Conservation (phyloP, 1,139 yeast species). For the Saccharomyces hybrid region DNA sequence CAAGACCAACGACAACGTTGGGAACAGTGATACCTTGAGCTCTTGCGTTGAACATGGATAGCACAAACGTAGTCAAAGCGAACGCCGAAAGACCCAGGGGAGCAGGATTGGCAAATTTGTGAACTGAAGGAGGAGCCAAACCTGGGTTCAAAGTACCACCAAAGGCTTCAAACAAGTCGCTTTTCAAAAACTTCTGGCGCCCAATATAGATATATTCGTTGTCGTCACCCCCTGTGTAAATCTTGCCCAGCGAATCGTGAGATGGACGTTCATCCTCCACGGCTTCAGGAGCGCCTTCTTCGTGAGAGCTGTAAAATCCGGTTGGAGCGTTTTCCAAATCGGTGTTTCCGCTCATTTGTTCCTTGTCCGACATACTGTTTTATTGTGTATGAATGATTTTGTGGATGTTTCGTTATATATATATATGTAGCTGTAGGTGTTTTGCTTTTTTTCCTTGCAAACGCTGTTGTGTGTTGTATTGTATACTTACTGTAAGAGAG, state of each 20-base stretch:
- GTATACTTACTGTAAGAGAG: not conserved
- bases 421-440: not conserved
- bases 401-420: constrained; percentile 1
- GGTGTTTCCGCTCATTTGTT: constrained; percentile 9
- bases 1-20: constrained; percentile 51
- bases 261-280: constrained; percentile 4
- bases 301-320: constrained; percentile 1
- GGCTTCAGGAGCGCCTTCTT: constrained; percentile 1
- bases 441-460: not conserved
- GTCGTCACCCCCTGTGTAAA: constrained; percentile 33
- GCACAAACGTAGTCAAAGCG: constrained; percentile 77
- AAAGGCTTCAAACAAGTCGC: constrained; percentile 47
- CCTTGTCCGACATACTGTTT: constrained; percentile 14
- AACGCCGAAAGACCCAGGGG: constrained; percentile 82
- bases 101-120: constrained; percentile 80
- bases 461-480: not conserved
- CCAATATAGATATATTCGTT: constrained; percentile 54
- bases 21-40: constrained; percentile 52
- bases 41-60: constrained; percentile 55
- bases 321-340: constrained; percentile 10
- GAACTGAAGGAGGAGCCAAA: constrained; percentile 43
- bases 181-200: constrained; percentile 47
- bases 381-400: not conserved
- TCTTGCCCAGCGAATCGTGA: constrained; percentile 19
- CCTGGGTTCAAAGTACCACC: constrained; percentile 57